Base-by-base conservation (phyloP, 805 yeast species). In the Ogataea pignaliae region DNA sequence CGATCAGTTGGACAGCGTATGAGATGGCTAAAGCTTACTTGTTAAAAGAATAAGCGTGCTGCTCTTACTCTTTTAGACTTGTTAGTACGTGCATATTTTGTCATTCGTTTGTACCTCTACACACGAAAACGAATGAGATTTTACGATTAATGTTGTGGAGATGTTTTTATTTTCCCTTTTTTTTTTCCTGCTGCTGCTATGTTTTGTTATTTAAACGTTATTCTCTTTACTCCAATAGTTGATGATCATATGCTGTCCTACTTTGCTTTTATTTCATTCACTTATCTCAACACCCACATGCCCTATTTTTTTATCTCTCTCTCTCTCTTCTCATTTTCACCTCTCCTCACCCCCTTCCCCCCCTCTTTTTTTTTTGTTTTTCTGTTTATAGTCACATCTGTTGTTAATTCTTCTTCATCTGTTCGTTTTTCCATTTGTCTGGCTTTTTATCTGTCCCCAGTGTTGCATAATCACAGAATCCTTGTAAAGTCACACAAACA, bases 1-100 rank as follows among this genome's bases (percentile, higher is more conserved):
- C 98, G 16, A 89, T 91, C 49, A 83, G 95, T 52, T 91, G 98
- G 98, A 91, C 98, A 1, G 88, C 96, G 26, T 91, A 91, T 65
- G 99, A 91, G 64, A 87, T 90, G 91, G 97, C 97, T 36, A 91
- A 91, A 67, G 83, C 79, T 53, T 73, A 83, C 52, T 65, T 83
- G 57, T 36, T 41, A 16, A 35, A 34, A 17, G 32, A 32, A 32
- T 39, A 29, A 31, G 29, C 18, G 9, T 14, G 13, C 17, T 33
- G 16, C n/a, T 3, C 11, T 33, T 32, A 16, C n/a, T n/a, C 10
- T 32, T 14, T 9, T 11, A 11, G 17, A 16, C 12, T 34, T 15
- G 36, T 34, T 34, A 16, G 17, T 34, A 34, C n/a, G n/a, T n/a
- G n/a, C n/a, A n/a, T n/a, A n/a, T n/a, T n/a, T n/a, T n/a, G 37